Evolutionary conservation across 1,284 basidiomycete species (phyloP).

Genomic region (Malassezia sympodialis): DNA sequence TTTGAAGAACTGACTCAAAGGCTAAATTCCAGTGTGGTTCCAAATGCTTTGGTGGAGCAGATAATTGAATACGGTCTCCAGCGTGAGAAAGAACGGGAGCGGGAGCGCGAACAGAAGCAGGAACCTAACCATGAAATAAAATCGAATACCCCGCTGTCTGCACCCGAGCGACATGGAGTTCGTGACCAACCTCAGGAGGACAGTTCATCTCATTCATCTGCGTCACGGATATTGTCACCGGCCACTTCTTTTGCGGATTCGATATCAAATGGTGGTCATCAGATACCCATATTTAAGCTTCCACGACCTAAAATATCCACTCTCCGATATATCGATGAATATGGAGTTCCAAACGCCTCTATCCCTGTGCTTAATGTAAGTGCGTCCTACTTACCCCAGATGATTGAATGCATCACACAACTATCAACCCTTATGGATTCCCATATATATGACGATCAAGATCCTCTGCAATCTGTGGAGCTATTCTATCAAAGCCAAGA

Average conservation of each 20-base stretch:
- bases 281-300: not conserved
- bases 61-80: slow-evolving; percentile 10
- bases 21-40: not conserved
- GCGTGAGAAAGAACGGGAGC: not conserved
- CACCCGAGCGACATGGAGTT: not conserved
- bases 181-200: not conserved
- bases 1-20: not conserved
- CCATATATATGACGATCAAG: not conserved
- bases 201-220: not conserved
- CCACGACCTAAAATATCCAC: not conserved
- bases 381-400: not conserved
- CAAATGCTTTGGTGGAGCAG: slow-evolving; percentile 1
- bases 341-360: not conserved
- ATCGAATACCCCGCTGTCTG: not conserved
- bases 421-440: not conserved
- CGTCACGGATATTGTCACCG: not conserved
- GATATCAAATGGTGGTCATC: not conserved
- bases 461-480: not conserved
- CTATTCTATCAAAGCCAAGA: not conserved
- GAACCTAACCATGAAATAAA: not conserved
- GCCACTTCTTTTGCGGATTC: not conserved
- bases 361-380: not conserved
- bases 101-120: not conserved
- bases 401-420: slow-evolving; percentile 2
- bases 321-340: not conserved